These are phyloP conservation scores for Wickerhamomyces pijperi DNA, from an alignment of 805 yeast genomes.

Conservation along the genomic window DNA sequence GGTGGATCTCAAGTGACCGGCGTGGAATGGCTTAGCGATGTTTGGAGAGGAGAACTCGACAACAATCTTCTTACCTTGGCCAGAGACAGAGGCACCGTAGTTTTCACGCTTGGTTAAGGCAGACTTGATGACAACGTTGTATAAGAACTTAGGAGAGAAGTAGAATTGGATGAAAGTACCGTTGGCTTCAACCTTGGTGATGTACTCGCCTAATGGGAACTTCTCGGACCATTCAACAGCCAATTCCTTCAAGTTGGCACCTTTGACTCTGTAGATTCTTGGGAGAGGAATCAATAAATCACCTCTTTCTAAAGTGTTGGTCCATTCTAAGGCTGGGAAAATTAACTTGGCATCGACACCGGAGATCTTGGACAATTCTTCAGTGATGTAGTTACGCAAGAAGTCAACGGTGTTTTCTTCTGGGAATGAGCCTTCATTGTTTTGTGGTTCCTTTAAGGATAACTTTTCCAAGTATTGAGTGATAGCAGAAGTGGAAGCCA, in stretches of 20 bases:
- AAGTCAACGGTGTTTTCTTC: constrained; percentile 74
- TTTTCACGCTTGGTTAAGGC: constrained; percentile 43
- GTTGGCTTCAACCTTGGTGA: constrained; percentile 64
- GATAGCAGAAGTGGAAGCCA: constrained; percentile 19
- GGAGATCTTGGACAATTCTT: constrained; percentile 62
- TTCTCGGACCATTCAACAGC: constrained; percentile 70
- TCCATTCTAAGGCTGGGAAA: constrained; percentile 81
- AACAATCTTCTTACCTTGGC: constrained; percentile 56
- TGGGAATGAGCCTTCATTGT: constrained; percentile 55
- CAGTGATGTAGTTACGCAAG: constrained; percentile 80
- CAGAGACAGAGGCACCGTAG: constrained; percentile 71
- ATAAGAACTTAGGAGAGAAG: constrained; percentile 57
- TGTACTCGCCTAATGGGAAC: constrained; percentile 62
- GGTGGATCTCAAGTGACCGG: constrained; percentile 96
- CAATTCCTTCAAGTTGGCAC: constrained; percentile 63
- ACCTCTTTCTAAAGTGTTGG: constrained; percentile 79
- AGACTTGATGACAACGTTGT: constrained; percentile 59
- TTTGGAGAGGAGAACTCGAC: constrained; percentile 96
- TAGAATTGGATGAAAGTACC: constrained; percentile 90
- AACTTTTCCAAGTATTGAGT: constrained; percentile 22
- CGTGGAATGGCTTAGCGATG: constrained; percentile 99
- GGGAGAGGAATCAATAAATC: constrained; percentile 90
- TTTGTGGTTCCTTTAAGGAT: constrained; percentile 30
- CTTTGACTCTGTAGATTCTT: constrained; percentile 67
- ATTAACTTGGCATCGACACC: constrained; percentile 62